These are phyloP conservation scores for Cryptococcus sp. DNA, from an alignment of 1,284 basidiomycete species.

Conservation along the genomic window DNA sequence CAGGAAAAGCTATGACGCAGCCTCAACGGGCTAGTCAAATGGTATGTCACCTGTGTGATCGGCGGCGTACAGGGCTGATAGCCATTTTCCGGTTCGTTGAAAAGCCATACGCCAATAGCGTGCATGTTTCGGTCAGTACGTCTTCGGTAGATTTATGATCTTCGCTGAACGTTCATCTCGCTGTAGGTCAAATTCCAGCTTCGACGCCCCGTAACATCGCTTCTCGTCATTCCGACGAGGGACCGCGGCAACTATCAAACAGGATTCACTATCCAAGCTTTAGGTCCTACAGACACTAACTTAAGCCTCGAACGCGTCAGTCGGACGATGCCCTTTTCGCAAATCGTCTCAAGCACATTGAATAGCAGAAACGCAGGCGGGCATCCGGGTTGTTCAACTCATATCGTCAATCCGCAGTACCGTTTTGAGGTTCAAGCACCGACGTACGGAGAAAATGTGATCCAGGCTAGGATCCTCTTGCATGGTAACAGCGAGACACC, in stretches of 20 bases:
- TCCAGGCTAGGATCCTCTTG: slow-evolving; percentile 59
- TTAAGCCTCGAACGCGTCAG: slow-evolving; percentile 36
- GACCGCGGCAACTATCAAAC: slow-evolving; percentile 42
- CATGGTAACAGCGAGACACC: slow-evolving; percentile 68
- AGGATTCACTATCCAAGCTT: slow-evolving; percentile 47
- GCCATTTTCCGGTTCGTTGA: slow-evolving; percentile 3
- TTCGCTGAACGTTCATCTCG: not conserved
- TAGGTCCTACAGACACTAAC: slow-evolving; percentile 23
- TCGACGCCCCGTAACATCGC: slow-evolving; percentile 23
- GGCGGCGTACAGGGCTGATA: not conserved
- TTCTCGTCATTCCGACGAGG: slow-evolving; percentile 37
- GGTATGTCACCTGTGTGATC: slow-evolving; percentile 7
- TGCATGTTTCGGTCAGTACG: slow-evolving; percentile 66
- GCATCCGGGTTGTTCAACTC: slow-evolving; percentile 73
- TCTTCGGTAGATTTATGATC: not conserved
- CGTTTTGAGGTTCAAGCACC: slow-evolving; percentile 60
- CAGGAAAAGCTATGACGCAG: slow-evolving; percentile 6
- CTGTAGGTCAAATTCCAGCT: slow-evolving; percentile 34
- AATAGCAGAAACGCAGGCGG: slow-evolving; percentile 78
- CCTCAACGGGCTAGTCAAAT: slow-evolving; percentile 11
- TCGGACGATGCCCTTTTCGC: slow-evolving; percentile 35
- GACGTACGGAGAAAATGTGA: slow-evolving; percentile 45
- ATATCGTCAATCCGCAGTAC: slow-evolving; percentile 90
- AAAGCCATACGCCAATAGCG: slow-evolving; percentile 68
- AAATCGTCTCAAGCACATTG: slow-evolving; percentile 61